Evolutionary conservation across 2,329 filamentous ascomycete genomes (phyloP), one percentile per base, ranked within the genome.

Genomic region (Xylariomycetidae sp.): DNA sequence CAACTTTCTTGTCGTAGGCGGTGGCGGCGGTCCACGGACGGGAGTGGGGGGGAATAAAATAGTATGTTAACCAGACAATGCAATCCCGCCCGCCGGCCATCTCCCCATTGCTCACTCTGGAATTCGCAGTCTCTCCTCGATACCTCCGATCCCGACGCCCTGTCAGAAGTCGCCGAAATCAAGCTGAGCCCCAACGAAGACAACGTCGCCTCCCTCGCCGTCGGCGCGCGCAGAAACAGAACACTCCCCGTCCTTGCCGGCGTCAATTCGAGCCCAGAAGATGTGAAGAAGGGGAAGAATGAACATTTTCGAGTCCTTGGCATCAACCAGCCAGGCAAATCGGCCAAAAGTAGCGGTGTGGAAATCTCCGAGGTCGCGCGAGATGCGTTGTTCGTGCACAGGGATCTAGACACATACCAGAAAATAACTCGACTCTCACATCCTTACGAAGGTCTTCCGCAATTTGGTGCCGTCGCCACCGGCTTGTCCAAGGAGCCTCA

Each of bases 41-140:
- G 88, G 78, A 46, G 88, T 88, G 27, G 85, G 95, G 15, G 80
- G 81, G 36, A 95, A 95, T 68, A 88, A 88, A 62, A 88, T 95
- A 53, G 85, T 85, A 63, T 54, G 80, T 23, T 8, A 23, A 23
- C 8, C n/a, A 23, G n/a, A 8, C 8, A 23, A 23, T 8, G 20
- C 8, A 23, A 23, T n/a, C n/a, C 20, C n/a, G n/a, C 8, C 20
- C n/a, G 8, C 8, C 8, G n/a, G 20, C 20, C n/a, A 23, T 23
- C n/a, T n/a, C 20, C 20, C 20, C n/a, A n/a, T n/a, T n/a, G n/a
- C n/a, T n/a, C n/a, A n/a, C n/a, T n/a, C n/a, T n/a, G n/a, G n/a
- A n/a, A 23, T 23, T 23, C n/a, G 27, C 48, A 86, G 82, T 81
- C 78, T 18, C 67, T 88, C 11, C 70, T 94, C 42, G 81, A 90